Evolutionary conservation across 495 filamentous ascomycete species (phyloP).

Genomic region (Aspergillus sparsus): DNA sequence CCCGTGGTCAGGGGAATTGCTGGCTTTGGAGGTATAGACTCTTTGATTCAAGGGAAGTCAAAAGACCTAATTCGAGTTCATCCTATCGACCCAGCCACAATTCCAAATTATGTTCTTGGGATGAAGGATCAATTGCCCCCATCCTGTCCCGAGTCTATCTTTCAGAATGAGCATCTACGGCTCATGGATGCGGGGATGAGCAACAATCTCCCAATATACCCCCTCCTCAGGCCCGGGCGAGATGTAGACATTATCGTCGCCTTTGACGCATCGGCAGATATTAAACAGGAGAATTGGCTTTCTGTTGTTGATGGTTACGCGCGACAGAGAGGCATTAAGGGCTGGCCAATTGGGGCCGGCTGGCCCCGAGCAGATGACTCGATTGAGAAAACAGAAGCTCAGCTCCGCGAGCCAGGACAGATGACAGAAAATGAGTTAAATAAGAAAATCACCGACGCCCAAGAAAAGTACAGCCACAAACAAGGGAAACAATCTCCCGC

Average conservation of each 20-base stretch:
- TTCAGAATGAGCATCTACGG: constrained; percentile 68
- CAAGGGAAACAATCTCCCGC: constrained; percentile 15
- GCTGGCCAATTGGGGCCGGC: constrained; percentile 88
- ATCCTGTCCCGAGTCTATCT: constrained; percentile 73
- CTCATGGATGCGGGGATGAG: constrained; percentile 98
- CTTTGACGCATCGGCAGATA: constrained; percentile 83
- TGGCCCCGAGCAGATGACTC: constrained; percentile 70
- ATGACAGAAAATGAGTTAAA: constrained; percentile 59
- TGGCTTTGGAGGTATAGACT: constrained; percentile 77
- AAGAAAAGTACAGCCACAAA: constrained; percentile 47
- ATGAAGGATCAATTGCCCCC: constrained; percentile 73
- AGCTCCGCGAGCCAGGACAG: constrained; percentile 69
- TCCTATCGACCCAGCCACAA: constrained; percentile 82
- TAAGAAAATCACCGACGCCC: constrained; percentile 62
- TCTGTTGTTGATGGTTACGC: constrained; percentile 91
- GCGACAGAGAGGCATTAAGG: constrained; percentile 80
- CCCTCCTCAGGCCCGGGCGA: constrained; percentile 81
- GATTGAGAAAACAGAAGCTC: constrained; percentile 54
- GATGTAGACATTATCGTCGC: constrained; percentile 90
- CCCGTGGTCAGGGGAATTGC: constrained; percentile 72
- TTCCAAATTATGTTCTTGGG: constrained; percentile 84
- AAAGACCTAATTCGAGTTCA: constrained; percentile 85
- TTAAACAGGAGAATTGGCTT: constrained; percentile 89
- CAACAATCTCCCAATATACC: constrained; percentile 95
- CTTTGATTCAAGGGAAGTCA: constrained; percentile 78